A percentile compares a stretch with the other conserved stretches of the same genome.
Evolutionary conservation across 2,329 filamentous ascomycete genomes (phyloP).

Genomic region (Aspergillus sp.): DNA sequence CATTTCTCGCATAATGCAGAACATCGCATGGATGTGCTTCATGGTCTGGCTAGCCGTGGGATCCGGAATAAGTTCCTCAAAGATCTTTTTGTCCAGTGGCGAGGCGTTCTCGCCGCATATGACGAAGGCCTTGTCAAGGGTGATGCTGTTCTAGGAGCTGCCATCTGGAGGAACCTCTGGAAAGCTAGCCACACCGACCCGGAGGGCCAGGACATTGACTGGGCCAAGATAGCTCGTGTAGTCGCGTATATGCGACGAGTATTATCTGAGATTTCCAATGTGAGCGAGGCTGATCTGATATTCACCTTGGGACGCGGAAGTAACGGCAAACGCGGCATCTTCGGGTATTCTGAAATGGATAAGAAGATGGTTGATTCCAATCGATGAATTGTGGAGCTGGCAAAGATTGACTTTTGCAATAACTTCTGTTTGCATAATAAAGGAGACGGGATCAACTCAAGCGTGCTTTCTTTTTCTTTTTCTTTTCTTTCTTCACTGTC

Average conservation of each 20-base stretch:
- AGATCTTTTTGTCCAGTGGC: slow-evolving; percentile 90
- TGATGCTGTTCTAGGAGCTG: slow-evolving; percentile 50
- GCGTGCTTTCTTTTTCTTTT: neutral
- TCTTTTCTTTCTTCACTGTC: no score
- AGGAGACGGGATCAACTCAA: neutral
- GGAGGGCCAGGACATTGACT: slow-evolving; percentile 50
- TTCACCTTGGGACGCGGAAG: slow-evolving; percentile 44
- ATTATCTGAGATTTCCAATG: slow-evolving; percentile 48
- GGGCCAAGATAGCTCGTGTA: slow-evolving; percentile 56
- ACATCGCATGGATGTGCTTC: slow-evolving; percentile 59
- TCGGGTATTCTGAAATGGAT: slow-evolving; percentile 29
- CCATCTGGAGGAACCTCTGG: slow-evolving; percentile 91
- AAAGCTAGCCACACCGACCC: slow-evolving; percentile 57
- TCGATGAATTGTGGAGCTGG: slow-evolving; percentile 9
- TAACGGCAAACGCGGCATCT: slow-evolving; percentile 29
- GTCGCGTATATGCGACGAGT: slow-evolving; percentile 60
- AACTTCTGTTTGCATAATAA: slow-evolving; percentile 1
- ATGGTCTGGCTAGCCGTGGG: slow-evolving; percentile 47
- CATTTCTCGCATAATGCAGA: slow-evolving; percentile 72
- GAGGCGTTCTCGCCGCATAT: slow-evolving; percentile 71
- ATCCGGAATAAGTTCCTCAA: slow-evolving; percentile 64
- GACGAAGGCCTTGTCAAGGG: slow-evolving; percentile 44
- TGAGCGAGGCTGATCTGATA: slow-evolving; percentile 51
- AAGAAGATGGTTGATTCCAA: slow-evolving; percentile 34
- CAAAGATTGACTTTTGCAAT: neutral